Evolutionary conservation across 2,329 filamentous ascomycete genomes (phyloP).

Genomic region (Parafenestella ontariensis): DNA sequence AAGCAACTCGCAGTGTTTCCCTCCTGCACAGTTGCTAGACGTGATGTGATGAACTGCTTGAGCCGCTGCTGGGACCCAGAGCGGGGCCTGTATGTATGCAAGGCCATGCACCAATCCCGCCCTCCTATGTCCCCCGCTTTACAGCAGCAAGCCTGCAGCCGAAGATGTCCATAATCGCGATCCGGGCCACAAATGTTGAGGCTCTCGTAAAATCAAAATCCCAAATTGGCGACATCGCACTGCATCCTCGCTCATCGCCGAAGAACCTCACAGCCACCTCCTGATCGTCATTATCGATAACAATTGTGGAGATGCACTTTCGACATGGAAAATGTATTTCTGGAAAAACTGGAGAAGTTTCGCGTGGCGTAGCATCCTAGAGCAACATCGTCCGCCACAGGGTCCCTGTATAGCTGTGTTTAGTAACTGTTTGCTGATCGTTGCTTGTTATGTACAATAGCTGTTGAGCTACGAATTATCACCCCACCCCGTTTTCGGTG

Average conservation of each 20-base stretch:
- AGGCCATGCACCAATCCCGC: conserved; percentile 10
- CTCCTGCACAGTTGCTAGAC: neutral
- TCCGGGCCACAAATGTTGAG: conserved; percentile 15
- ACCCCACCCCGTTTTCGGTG: neutral
- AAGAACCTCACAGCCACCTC: conserved; percentile 27
- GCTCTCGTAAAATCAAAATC: neutral
- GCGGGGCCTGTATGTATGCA: conserved; percentile 12
- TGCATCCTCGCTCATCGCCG: conserved; percentile 11
- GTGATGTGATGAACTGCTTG: conserved; percentile 8
- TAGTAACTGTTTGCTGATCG: conserved; percentile 22
- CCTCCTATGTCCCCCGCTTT: conserved; percentile 15
- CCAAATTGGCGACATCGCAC: neutral
- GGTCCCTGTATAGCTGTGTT: conserved; percentile 25
- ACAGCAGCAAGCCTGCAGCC: conserved; percentile 11
- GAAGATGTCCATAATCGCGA: conserved; percentile 21
- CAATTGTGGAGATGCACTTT: conserved; percentile 21
- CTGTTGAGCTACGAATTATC: neutral
- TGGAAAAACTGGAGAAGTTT: conserved; percentile 21
- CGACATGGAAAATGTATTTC: conserved; percentile 18
- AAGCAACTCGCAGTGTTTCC: conserved; percentile 6
- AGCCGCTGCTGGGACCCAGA: conserved; percentile 4
- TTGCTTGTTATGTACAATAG: conserved; percentile 11
- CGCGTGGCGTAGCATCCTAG: conserved; percentile 30
- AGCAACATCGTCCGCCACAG: conserved; percentile 27
- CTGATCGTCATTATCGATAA: conserved; percentile 17